Evolutionary conservation across 495 filamentous ascomycete species (phyloP).

Genomic region (Neurospora discreta): DNA sequence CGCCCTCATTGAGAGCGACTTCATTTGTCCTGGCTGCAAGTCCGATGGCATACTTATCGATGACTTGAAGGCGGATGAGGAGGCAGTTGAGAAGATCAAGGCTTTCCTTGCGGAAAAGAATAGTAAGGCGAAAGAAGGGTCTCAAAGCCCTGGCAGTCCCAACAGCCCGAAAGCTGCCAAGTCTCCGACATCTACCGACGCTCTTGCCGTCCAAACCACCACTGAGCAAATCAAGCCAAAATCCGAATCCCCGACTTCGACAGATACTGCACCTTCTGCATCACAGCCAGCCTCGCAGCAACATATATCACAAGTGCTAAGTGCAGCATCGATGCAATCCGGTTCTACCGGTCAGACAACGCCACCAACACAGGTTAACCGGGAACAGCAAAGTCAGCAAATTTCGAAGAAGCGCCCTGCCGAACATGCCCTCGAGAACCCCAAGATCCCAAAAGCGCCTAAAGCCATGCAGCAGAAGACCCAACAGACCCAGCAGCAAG

Average conservation of each 20-base stretch:
- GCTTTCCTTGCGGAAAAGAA: conserved; percentile 65
- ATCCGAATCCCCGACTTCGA: conserved; percentile 27
- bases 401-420: conserved; percentile 67
- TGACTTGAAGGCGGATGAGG: conserved; percentile 73
- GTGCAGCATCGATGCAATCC: not conserved
- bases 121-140: conserved; percentile 35
- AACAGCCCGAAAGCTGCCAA: conserved; percentile 12
- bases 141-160: conserved; percentile 26
- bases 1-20: conserved; percentile 93
- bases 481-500: conserved; percentile 26
- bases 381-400: conserved; percentile 10
- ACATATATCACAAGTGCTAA: not conserved
- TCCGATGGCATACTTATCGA: conserved; percentile 87
- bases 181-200: conserved; percentile 15
- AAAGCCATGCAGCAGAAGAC: conserved; percentile 43
- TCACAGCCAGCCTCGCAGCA: conserved; percentile 15
- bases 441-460: conserved; percentile 50
- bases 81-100: conserved; percentile 64
- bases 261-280: conserved; percentile 4
- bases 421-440: conserved; percentile 56
- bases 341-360: not conserved
- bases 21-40: conserved; percentile 84
- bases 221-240: conserved; percentile 17
- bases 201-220: conserved; percentile 10
- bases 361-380: conserved; percentile 1